Evolutionary conservation across 1,284 basidiomycete species (phyloP).

Genomic region (Baeospora myosura): DNA sequence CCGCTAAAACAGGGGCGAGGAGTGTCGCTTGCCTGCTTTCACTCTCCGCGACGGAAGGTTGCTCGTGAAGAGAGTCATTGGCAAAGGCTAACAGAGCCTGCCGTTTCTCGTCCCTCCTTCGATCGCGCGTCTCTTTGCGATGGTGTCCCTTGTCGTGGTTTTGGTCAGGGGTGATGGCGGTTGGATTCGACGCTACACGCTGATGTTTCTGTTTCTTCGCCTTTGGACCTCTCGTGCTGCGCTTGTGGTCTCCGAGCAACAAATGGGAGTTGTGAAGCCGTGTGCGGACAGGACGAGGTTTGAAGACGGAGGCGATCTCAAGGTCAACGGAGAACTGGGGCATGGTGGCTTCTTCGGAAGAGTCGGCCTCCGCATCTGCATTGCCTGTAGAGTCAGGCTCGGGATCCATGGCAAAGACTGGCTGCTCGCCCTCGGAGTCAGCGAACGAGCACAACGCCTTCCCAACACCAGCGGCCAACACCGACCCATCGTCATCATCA

Average conservation of each 20-base stretch:
- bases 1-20: not conserved
- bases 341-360: constrained; percentile 6
- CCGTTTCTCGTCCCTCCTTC: constrained; percentile 32
- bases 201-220: constrained; percentile 9
- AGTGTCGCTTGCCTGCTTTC: not conserved
- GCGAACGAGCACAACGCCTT: not conserved
- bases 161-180: no score
- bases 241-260: constrained; percentile 11
- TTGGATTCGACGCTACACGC: constrained; percentile 1
- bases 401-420: constrained; percentile 43
- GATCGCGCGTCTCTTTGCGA: constrained; percentile 34
- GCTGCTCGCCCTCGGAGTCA: constrained; percentile 19
- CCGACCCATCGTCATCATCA: constrained; percentile 25
- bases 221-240: constrained; percentile 14
- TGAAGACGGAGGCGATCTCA: constrained; percentile 63
- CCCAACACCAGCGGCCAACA: not conserved
- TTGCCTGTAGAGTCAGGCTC: constrained; percentile 29
- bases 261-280: constrained; percentile 26
- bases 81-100: constrained; percentile 23
- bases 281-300: constrained; percentile 55
- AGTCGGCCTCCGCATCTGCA: constrained; percentile 1
- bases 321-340: constrained; percentile 40
- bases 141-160: constrained; percentile 6
- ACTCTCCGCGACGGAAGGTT: not conserved
- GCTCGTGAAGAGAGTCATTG: constrained; percentile 7